Evolutionary conservation across 2,329 filamentous ascomycete genomes (phyloP), one percentile per base, ranked within the genome.

Genomic region (Biscogniauxia mediterranea): DNA sequence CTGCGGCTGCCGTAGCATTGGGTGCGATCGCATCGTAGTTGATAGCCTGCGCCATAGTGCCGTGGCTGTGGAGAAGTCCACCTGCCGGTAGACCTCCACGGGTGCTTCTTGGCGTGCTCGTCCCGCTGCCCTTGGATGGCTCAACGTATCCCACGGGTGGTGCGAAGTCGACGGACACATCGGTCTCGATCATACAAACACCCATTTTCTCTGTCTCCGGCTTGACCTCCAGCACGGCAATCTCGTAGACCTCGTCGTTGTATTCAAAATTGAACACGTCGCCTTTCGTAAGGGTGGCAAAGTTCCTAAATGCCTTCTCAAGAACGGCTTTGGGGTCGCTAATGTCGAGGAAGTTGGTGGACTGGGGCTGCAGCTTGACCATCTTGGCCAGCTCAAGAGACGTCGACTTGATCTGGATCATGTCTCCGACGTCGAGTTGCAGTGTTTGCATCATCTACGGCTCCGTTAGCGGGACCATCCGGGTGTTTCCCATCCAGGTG

Each of bases 201-300:
- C 90, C 89, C 82, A 92, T 93, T 69, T 91, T 91, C 1, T 90
- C 85, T 3, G 85, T 89, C 66, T 91, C 87, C 1, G 95, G 95
- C 77, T 97, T 97, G 49, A 96, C 92, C 73, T 98, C 94, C 15
- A 98, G 79, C 1, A 99, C 95, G 2, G 92, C 93, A 73, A 99
- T 92, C 65, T 95, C 90, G 79, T 95, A 99, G 9, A 93, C 83
- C 63, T 93, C 90, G 73, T 98, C 93, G 76, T 99, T 99, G 80
- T 99, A 99, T 69, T 89, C 85, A 75, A 99, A 99, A 65, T 91
- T 96, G 82, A 99, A 99, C 52, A 97, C 83, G 73, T 99, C 95
- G 65, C 93, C 93, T 72, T 93, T 92, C 2, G 93, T 97, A 17
- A 98, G 83, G 56, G 94, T 94, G 17, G 93, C 92, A 78, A 98